Evolutionary conservation across 2,329 filamentous ascomycete species (phyloP), one percentile per base, ranked within the genome.

Genomic region (Trichoderma asperellum): DNA sequence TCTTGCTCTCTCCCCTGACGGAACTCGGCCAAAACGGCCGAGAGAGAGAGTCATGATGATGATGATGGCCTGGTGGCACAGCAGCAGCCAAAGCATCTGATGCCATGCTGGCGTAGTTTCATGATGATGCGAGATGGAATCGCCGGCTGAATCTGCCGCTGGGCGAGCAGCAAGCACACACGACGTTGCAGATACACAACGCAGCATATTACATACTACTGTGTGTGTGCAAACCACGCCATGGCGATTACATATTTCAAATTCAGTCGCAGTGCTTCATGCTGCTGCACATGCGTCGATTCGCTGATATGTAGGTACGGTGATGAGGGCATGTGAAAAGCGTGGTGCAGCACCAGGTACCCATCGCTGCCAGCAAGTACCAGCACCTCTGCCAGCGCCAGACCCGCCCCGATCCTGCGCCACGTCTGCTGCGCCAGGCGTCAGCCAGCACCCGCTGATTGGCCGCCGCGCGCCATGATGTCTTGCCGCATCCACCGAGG

Each of bases 1-100:
- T 2, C 24, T 32, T 16, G 18, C 18, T 18, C 16, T 24, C 24
- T 24, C 40, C 47, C 27, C 61, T 64, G 49, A 56, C 61, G 61
- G 61, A 35, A 58, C 16, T 57, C 10, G 37, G 24, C 21, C 8
- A 35, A 47, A 35, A 47, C 32, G 35, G 62, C 52, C 12, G 35
- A 16, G 35, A 14, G 5, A 35, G 35, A 29, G 37, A 65, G 53
- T 64, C 61, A 66, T 58, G 62, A 57, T 57, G 52, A 64, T 64
- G 60, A 24, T 37, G 34, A 1, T 27, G 34, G 40, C 21, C n/a
- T 40, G 10, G 61, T 56, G 61, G 61, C 40, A 43, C 40, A n/a
- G 40, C 49, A 40, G 52, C 21, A 16, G 16, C 8, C 53, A 66
- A 52, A 58, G 34, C 55, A 58, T 35, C 55, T 10, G 29, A 58